phyloP scores from a whole-genome alignment of 345 rosid genomes.

The Citropsis articulata region DNA sequence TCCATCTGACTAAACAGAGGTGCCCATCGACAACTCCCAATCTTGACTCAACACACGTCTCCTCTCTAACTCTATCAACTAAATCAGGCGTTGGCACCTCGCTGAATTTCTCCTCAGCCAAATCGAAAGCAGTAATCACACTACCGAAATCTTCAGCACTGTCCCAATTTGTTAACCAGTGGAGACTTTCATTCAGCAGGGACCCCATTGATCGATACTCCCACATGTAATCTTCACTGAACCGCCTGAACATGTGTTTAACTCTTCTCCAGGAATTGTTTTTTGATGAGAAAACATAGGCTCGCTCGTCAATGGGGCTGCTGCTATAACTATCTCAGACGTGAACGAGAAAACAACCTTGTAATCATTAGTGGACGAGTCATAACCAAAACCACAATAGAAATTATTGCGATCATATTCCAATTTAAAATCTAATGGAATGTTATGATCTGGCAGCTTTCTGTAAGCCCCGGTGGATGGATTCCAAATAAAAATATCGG shows the following conservation, averaged over 20 bases:
- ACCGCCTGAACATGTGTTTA: neutral
- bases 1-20: neutral
- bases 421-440: too few relatives aligned
- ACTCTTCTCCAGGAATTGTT: neutral
- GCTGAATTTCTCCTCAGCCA: neutral
- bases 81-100: neutral
- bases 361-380: neutral
- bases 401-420: too few relatives aligned
- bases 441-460: neutral
- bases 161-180: neutral
- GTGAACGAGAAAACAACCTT: neutral
- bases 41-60: too few relatives aligned
- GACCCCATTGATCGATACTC: neutral
- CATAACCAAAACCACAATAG: neutral
- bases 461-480: neutral
- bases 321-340: too few relatives aligned
- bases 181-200: neutral
- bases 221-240: too few relatives aligned
- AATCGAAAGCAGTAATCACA: neutral
- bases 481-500: neutral
- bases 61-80: neutral
- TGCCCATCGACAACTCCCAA: neutral
- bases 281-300: neutral
- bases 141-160: too few relatives aligned
- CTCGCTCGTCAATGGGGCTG: too few relatives aligned